Evolutionary conservation across 169 alveolate genomes (phyloP).

Genomic region (Plasmodium gonderi): DNA sequence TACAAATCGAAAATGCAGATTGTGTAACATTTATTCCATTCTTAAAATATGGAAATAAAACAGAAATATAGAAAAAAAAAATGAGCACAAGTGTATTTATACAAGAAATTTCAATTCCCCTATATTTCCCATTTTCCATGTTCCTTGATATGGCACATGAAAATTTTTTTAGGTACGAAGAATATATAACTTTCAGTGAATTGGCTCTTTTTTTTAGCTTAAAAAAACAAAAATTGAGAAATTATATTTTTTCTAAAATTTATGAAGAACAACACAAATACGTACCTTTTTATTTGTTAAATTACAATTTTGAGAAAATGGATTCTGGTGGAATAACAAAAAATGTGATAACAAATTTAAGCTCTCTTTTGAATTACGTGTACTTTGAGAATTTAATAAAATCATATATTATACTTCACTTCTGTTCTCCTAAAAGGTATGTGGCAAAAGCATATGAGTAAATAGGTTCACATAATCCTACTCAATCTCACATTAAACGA

Average conservation of each 20-base stretch:
- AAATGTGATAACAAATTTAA: background rate
- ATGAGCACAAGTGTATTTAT: background rate
- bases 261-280: conserved; percentile 29
- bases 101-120: background rate
- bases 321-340: background rate
- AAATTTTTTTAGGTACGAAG: conserved; percentile 41
- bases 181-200: conserved; percentile 53
- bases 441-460: background rate
- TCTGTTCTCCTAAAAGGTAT: conserved; percentile 38
- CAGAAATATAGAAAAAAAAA: background rate
- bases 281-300: conserved; percentile 41
- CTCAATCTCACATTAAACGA: background rate
- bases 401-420: conserved; percentile 31
- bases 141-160: background rate
- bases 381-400: conserved; percentile 40
- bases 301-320: conserved; percentile 25
- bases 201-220: conserved; percentile 61
- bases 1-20: background rate
- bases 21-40: background rate
- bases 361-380: background rate
- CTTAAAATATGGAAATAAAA: background rate
- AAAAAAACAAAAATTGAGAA: conserved; percentile 19
- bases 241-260: conserved; percentile 56
- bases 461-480: background rate
- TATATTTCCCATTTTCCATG: background rate